These are phyloP conservation scores for Lathyrus oleraceus DNA, from an alignment of 306 rosid species.

Conservation along the genomic window DNA sequence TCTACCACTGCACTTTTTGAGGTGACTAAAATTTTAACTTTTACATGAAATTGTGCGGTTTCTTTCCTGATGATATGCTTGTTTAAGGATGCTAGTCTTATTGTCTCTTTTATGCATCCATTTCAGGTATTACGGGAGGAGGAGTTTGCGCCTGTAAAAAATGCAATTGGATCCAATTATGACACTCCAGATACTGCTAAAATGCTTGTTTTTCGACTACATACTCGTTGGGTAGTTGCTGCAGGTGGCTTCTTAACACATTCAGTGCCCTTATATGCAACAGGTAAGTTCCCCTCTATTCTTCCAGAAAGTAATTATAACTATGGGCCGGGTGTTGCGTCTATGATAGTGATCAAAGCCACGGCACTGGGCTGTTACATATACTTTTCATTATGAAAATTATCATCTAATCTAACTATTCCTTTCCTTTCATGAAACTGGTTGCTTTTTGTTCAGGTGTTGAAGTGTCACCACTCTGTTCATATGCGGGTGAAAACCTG, in stretches of 20 bases:
- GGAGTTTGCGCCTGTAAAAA: constrained; percentile 97
- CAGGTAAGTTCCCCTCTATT: constrained; percentile 54
- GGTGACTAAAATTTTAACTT: constrained; percentile 48
- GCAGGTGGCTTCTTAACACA: constrained; percentile 99
- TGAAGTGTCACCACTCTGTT: constrained; percentile 94
- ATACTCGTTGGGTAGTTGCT: constrained; percentile 95
- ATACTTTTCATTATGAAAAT: neutral
- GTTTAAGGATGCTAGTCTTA: constrained; percentile 27
- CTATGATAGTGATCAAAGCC: neutral
- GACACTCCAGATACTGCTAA: constrained; percentile 97
- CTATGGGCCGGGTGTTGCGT: neutral
- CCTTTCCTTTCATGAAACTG: constrained; percentile 14
- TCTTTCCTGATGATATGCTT: constrained; percentile 19
- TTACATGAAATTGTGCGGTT: constrained; percentile 10
- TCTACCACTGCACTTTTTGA: constrained; percentile 97
- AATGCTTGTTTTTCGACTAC: constrained; percentile 94
- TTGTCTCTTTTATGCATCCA: constrained; percentile 33
- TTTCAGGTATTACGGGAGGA: constrained; percentile 83
- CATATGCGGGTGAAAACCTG: constrained; percentile 92
- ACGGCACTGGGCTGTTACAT: neutral
- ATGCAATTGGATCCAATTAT: constrained; percentile 83
- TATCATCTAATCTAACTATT: constrained; percentile 7
- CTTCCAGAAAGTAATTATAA: constrained; percentile 7
- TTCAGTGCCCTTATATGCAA: constrained; percentile 91
- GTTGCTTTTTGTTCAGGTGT: constrained; percentile 62